phyloP scores from a whole-genome alignment of 1,284 basidiomycete species.

The Irpex sp. region DNA sequence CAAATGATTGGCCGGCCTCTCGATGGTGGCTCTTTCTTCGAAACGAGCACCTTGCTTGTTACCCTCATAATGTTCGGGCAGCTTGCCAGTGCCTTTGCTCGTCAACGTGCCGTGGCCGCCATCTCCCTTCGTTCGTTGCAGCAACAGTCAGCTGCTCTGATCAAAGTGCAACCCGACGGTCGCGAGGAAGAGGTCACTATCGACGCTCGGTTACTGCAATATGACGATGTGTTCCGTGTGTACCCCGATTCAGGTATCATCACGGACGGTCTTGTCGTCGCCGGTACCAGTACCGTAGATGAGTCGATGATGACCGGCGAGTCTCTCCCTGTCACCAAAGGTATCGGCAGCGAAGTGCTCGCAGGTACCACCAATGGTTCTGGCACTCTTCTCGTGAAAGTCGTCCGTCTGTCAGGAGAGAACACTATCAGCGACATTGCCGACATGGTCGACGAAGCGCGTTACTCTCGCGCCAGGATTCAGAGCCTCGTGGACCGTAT shows the following conservation, averaged over 20 bases:
- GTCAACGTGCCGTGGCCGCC: conserved; percentile 34
- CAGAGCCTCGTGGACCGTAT: conserved; percentile 38
- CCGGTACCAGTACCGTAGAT: conserved; percentile 37
- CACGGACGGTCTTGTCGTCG: conserved; percentile 38
- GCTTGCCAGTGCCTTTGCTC: conserved; percentile 36
- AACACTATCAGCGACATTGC: conserved; percentile 42
- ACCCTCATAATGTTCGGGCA: conserved; percentile 42
- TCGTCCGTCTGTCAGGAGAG: conserved; percentile 35
- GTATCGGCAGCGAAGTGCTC: conserved; percentile 30
- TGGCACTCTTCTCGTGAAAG: conserved; percentile 33
- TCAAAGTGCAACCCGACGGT: conserved; percentile 21
- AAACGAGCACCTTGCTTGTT: conserved; percentile 42
- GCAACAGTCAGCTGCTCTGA: conserved; percentile 28
- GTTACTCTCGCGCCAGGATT: conserved; percentile 33
- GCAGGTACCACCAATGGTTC: conserved; percentile 39
- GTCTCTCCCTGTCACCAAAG: conserved; percentile 36
- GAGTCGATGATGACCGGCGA: conserved; percentile 47
- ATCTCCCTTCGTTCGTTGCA: conserved; percentile 34
- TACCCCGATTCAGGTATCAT: conserved; percentile 33
- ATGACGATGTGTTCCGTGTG: conserved; percentile 36
- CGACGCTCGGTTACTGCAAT: conserved; percentile 35
- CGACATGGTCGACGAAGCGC: conserved; percentile 34
- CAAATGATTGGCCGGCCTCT: conserved; percentile 31
- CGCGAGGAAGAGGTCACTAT: conserved; percentile 18
- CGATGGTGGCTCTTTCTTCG: conserved; percentile 39